These are phyloP conservation scores for Ceratopteris richardii DNA, from an alignment of 75 land plant species.

Conservation along the genomic window DNA sequence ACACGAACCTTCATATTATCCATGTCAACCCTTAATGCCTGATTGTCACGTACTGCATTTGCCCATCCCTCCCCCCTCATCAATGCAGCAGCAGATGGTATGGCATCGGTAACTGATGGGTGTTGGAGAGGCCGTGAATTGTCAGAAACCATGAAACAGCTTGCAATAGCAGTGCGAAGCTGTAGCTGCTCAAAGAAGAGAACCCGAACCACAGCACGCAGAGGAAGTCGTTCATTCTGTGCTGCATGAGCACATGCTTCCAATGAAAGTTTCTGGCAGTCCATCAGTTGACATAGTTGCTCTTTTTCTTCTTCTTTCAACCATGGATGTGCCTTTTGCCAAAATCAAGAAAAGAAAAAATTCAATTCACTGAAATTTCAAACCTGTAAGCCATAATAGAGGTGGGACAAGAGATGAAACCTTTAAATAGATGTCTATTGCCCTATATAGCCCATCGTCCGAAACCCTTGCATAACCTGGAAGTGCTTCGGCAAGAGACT, in stretches of 20 bases:
- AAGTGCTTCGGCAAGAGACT: slow-evolving; percentile 62
- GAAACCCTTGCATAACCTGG: slow-evolving; percentile 83
- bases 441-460: slow-evolving; percentile 87
- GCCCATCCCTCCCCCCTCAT: slow-evolving; percentile 40
- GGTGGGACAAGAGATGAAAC: slow-evolving; percentile 10
- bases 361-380: not conserved
- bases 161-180: slow-evolving; percentile 72
- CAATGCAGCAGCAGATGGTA: slow-evolving; percentile 4
- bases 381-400: not conserved
- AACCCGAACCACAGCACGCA: slow-evolving; percentile 76
- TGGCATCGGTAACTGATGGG: slow-evolving; percentile 13
- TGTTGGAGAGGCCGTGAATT: slow-evolving; percentile 25
- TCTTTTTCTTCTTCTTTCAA: slow-evolving; percentile 64
- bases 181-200: slow-evolving; percentile 91
- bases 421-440: slow-evolving; percentile 92
- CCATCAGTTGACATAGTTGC: slow-evolving; percentile 73
- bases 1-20: slow-evolving; percentile 73
- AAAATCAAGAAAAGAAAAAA: not conserved
- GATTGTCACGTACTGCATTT: slow-evolving; percentile 56
- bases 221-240: slow-evolving; percentile 94
- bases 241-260: slow-evolving; percentile 95
- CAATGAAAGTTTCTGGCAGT: slow-evolving; percentile 87
- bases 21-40: slow-evolving; percentile 74
- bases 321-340: slow-evolving; percentile 79
- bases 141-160: slow-evolving; percentile 76